Base-by-base conservation (phyloP, 2,329 filamentous ascomycete genomes). In the Phialophora tarda region DNA sequence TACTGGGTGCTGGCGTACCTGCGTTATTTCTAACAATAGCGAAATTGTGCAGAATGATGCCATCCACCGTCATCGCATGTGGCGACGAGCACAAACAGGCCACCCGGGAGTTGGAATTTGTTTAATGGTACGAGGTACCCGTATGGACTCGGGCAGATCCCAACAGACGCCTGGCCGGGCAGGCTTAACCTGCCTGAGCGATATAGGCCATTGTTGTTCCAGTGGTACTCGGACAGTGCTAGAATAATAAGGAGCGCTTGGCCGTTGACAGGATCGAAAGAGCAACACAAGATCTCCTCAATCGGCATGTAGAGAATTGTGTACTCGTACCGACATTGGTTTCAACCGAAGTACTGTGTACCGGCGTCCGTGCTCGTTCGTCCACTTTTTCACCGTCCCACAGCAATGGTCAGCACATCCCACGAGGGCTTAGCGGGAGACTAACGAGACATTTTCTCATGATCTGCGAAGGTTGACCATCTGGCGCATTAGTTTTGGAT, bases 11-110 rank as follows among this genome's bases (percentile, higher is more conserved):
- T n/a, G 26, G 47, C 28, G 56, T 59, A 47, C 56, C 56, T 59
- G 56, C 56, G n/a, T 44, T 44, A n/a, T 59, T 59, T 50, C 56
- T 59, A 59, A 59, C 57, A 59, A 59, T 59, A 59, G 57, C 24
- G 47, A 12, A 28, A 21, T 21, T 24, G 17, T 21, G 11, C 41
- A 51, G 23, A 26, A 51, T 51, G 48, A 51, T 51, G 48, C 48
- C 23, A 51, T 26, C 1, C 48, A 10, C 24, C 48, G 23, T 51
- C 48, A 51, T 51, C 7, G 21, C 10, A 23, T 51, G 48, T 1
- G 3, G 8, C 2, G 44, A 44, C 5, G 7, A n/a, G 38, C 38
- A n/a, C 38, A n/a, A 44, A 44, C 48, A 51, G 23, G 7, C 48
- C 48, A 51, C 48, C 23, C 48, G 48, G 48, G 14, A 51, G 5